Base-by-base conservation (phyloP, 306 rosid genomes). In the Trifolium pratense region DNA sequence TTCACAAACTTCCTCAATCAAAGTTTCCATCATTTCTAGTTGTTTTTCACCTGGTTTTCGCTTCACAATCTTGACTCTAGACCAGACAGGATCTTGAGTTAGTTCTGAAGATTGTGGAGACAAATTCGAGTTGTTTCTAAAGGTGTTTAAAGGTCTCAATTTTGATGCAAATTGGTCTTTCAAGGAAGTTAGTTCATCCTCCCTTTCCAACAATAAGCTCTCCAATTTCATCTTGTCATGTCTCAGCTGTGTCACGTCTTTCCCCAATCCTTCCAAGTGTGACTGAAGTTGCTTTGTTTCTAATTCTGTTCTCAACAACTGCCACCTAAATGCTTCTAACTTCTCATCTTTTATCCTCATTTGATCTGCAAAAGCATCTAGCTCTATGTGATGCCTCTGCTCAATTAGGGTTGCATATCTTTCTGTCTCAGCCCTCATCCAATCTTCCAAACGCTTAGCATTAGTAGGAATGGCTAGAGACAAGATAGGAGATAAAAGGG, bases 301-400 rank as follows among this genome's bases (percentile, higher is more conserved):
- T 57, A 91, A 77, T 52, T 91, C 98, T 80, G 81, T 85, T 86
- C 94, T 89, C 78, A 91, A 74, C 81, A 88, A 76, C 68, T 87
- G 89, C 98, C 98, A 94, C 6, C 84, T 89, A 68, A 87, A 85
- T 48, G 86, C 89, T 80, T 94, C 96, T 74, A 94, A 36, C 72
- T 91, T 94, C 83, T 94, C 97, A 75, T 89, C 98, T 80, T 91
- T 91, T 61, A 88, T 68, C 75, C 86, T 78, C 88, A 94, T 81
- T 82, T 94, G 97, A 73, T 94, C 98, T 9, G 87, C 87, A 83
- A 91, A 94, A 71, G 98, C 98, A 67, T 94, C 97, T 21, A 94
- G 84, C 75, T 94, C 98, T 48, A 85, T 70, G 73, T 87, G 89
- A 83, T 94, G 96, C 88, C 97, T 87, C 57, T 86, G 96, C 77